Evolutionary conservation across 139 green algal genomes (phyloP).

Genomic region (Yamagishiella unicocca): DNA sequence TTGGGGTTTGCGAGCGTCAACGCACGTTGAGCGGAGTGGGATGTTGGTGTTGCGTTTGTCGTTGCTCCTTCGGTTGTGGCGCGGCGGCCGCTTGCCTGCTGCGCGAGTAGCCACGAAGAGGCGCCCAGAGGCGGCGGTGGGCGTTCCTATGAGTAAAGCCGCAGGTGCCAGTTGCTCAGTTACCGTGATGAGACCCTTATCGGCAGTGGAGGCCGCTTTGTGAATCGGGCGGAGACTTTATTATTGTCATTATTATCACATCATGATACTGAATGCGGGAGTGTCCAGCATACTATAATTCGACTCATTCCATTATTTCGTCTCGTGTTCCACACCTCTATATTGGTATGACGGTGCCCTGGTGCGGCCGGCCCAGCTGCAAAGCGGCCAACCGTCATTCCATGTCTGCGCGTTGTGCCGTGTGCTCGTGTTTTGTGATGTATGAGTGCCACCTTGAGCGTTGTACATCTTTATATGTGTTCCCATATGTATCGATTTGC

Average conservation of each 20-base stretch:
- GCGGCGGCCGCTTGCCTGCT: too few relatives aligned
- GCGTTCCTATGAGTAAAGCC: too few relatives aligned
- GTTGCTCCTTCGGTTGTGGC: too few relatives aligned
- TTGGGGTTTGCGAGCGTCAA: too few relatives aligned
- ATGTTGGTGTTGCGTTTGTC: too few relatives aligned
- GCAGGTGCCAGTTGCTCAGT: too few relatives aligned
- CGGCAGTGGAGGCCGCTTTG: not conserved
- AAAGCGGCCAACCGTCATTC: conserved; percentile 6
- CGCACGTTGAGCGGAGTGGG: too few relatives aligned
- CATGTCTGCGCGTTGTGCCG: conserved; percentile 28
- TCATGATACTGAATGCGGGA: conserved; percentile 28
- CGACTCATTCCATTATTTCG: conserved; percentile 40
- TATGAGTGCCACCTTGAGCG: not conserved
- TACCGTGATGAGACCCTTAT: not conserved
- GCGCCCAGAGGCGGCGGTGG: too few relatives aligned
- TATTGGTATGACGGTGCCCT: conserved; percentile 25
- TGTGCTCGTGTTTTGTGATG: not conserved
- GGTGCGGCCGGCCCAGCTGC: not conserved
- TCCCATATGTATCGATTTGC: not conserved
- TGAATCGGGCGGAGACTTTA: too few relatives aligned
- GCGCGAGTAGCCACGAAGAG: too few relatives aligned
- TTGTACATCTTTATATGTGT: not conserved
- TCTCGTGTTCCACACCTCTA: conserved; percentile 23
- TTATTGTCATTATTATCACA: conserved; percentile 27
- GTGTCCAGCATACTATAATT: not conserved